Base-by-base conservation (phyloP, 768 basidiomycete species). In the Tephrocybe sp. region DNA sequence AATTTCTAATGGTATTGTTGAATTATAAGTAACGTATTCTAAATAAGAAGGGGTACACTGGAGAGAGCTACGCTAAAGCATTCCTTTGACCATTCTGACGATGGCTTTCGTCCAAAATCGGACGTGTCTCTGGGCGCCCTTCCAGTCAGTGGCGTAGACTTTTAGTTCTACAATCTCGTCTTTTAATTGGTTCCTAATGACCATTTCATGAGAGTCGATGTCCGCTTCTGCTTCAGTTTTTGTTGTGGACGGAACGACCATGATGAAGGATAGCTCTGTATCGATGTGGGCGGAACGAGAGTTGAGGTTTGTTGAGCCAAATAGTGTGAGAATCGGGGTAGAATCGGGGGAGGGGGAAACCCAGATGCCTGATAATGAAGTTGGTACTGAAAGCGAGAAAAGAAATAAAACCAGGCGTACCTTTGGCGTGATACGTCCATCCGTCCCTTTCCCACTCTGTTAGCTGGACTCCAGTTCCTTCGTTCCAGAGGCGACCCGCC, bases 361-460 rank as follows among this genome's bases (percentile, higher is more conserved):
- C 93, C 93, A 97, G 28, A 94, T 82, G 27, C 93, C 92, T 94
- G 46, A 21, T 44, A 50, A 27, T 22, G 21, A 27, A 22, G 36
- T 34, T 28, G 32, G 21, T 38, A 19, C 42, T 30, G 5, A 24
- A 34, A 31, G 19, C 25, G 26, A 25, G 9, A 9, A n/a, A 27
- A 26, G 6, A 37, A 27, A 25, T 43, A 24, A 27, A 7, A 15
- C 27, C 32, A 30, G 30, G 55, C 66, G 31, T 53, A 96, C 95
- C 97, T 78, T 99, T 99, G 21, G 97, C 91, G 62, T 99, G 97
- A 69, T 99, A 99, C 1, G 97, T 98, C 97, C 97, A 99, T 3
- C 87, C 92, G 19, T 76, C 71, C 55, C 79, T 80, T 61, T 84
- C 79, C 97, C 97, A 99, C 66, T 99, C 96, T 51, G 72, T 78